Evolutionary conservation across 2,329 filamentous ascomycete genomes (phyloP).

Genomic region (Aaosphaeria arxii): DNA sequence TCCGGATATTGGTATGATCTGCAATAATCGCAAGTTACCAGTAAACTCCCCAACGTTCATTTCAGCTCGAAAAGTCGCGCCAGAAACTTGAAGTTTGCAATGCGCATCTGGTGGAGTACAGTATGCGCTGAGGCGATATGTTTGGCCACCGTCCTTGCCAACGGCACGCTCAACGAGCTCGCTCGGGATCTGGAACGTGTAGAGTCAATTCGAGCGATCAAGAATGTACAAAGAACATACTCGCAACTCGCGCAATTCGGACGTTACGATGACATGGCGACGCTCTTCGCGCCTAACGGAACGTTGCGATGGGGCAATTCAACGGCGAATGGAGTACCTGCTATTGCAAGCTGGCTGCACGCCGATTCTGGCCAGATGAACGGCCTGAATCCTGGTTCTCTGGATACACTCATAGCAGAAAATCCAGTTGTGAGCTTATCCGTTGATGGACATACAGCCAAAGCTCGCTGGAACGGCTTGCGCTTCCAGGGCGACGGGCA

Average conservation of each 20-base stretch:
- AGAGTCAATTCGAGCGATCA: conserved; percentile 22
- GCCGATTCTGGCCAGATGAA: conserved; percentile 16
- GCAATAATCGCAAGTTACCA: too few species aligned
- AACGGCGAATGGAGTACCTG: conserved; percentile 8
- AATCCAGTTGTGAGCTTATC: conserved; percentile 18
- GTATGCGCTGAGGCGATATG: too few species aligned
- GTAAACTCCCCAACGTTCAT: too few species aligned
- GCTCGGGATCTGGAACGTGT: conserved; percentile 14
- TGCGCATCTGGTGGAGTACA: too few species aligned
- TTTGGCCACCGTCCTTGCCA: too few species aligned
- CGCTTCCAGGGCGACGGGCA: conserved; percentile 19
- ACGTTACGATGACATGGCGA: conserved; percentile 7
- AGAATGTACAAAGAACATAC: conserved; percentile 17
- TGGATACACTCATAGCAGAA: conserved; percentile 17
- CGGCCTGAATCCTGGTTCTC: conserved; percentile 11
- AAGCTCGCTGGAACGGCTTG: conserved; percentile 22
- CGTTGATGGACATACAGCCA: conserved; percentile 13
- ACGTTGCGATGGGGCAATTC: conserved; percentile 16
- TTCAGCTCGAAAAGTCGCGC: too few species aligned
- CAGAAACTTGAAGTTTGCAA: too few species aligned
- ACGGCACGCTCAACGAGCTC: conserved; percentile 5
- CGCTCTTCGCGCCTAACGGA: conserved; percentile 14
- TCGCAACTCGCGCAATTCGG: conserved; percentile 19
- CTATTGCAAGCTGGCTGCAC: conserved; percentile 14
- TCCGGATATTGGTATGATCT: too few species aligned